phyloP scores from a whole-genome alignment of 306 rosid species.

The Styphnolobium japonicum region DNA sequence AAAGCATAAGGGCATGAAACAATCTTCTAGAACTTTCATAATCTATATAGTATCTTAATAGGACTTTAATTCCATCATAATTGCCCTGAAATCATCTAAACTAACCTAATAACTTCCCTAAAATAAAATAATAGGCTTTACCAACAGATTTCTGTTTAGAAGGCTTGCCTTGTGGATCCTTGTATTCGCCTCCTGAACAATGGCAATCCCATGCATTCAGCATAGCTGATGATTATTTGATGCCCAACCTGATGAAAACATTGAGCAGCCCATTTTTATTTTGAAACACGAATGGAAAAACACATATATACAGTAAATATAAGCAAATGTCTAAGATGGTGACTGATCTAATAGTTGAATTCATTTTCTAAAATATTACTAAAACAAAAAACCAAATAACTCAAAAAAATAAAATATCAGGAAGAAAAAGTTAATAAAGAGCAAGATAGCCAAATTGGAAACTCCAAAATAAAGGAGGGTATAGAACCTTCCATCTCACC shows the following conservation, averaged over 20 bases:
- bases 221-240: constrained; percentile 79
- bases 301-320: not conserved
- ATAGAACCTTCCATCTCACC: not conserved
- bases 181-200: constrained; percentile 86
- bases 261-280: constrained; percentile 7
- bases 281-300: not conserved
- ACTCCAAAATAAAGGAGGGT: not conserved
- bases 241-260: constrained; percentile 84
- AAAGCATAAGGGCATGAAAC: not conserved
- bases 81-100: constrained; percentile 1
- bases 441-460: not conserved
- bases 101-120: constrained; percentile 21
- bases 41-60: not conserved
- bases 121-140: constrained; percentile 24
- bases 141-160: constrained; percentile 37
- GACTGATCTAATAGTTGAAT: not conserved
- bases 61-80: not conserved
- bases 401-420: not conserved
- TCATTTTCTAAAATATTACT: not conserved
- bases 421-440: not conserved
- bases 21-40: not conserved
- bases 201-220: constrained; percentile 97
- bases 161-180: constrained; percentile 94
- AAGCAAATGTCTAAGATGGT: not conserved
- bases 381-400: not conserved